Conservation (phyloP, 2,329 filamentous ascomycete species). For the Cladosporium sphaerospermum region DNA sequence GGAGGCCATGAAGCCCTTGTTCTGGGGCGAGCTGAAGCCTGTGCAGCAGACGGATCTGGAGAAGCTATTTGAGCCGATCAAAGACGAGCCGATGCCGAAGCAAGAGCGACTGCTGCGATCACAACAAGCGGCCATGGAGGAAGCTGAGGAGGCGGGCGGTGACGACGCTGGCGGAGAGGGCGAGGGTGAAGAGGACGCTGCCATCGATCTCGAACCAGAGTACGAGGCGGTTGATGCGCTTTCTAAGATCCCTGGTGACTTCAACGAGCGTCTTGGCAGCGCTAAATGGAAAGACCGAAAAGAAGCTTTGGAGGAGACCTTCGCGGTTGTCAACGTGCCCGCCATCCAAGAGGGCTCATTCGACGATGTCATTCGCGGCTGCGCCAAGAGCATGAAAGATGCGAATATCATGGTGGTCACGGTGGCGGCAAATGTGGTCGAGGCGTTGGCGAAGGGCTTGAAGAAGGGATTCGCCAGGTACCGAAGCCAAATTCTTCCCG, state of each 20-base stretch:
- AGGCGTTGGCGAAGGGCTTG: conserved; percentile 79
- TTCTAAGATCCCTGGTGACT: conserved; percentile 72
- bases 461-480: conserved; percentile 75
- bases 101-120: conserved; percentile 83
- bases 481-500: conserved; percentile 69
- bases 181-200: conserved; percentile 57
- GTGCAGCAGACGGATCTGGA: conserved; percentile 94
- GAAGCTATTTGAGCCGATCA: conserved; percentile 87
- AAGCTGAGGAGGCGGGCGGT: conserved; percentile 53
- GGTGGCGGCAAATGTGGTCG: conserved; percentile 86
- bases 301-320: conserved; percentile 80
- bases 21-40: conserved; percentile 91
- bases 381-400: conserved; percentile 98
- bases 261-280: conserved; percentile 76
- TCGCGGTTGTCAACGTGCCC: conserved; percentile 71
- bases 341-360: conserved; percentile 89
- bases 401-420: conserved; percentile 94
- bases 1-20: conserved; percentile 96
- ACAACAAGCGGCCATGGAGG: conserved; percentile 76
- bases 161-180: conserved; percentile 45
- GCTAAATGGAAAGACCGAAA: conserved; percentile 99
- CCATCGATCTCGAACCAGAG: conserved; percentile 61
- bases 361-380: conserved; percentile 70
- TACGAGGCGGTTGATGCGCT: conserved; percentile 81
- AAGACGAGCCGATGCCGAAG: conserved; percentile 78